Evolutionary conservation across 2,329 filamentous ascomycete genomes (phyloP), one percentile per base, ranked within the genome.

Genomic region (Didymella glomerata): DNA sequence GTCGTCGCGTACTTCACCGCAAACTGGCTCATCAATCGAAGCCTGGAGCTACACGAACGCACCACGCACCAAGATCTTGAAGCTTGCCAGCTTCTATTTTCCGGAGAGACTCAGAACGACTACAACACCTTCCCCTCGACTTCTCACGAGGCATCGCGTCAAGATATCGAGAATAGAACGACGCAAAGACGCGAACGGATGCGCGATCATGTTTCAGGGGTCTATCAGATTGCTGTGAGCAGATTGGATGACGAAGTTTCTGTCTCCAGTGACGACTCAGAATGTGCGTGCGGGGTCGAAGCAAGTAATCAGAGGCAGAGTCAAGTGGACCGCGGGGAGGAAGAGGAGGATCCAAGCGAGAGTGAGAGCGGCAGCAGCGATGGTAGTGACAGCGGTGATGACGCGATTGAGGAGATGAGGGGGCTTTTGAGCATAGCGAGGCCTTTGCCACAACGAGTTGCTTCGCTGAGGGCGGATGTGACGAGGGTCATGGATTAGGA

Each of bases 341-440:
- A 24, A 9, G 53, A 30, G 6, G 44, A 40, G 6, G 30, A 49
- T 10, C 53, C 49, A 3, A 53, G 44, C 11, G 44, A 53, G 44
- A 58, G 55, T 10, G 48, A 58, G 9, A 53, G 44, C 14, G 27
- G 20, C 0, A 56, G 41, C 16, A 46, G 32, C 34, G 54, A 51
- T 11, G 36, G 11, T 11, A 18, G 36, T 9, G 36, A 38, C n/a
- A 38, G 49, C 41, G 27, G 42, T 10, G 22, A 28, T 10, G 32
- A 38, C 16, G 45, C 24, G n/a, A 30, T 25, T 22, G 4, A 16
- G 10, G 36, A 45, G n/a, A 14, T 16, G 22, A 38, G 9, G 13
- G 4, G 8, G 8, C 22, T 22, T 1, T 4, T 36, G 11, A 25
- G 6, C 13, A 34, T 46, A 30, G 16, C 9, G 9, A 40, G 36